phyloP scores from a whole-genome alignment of 306 rosid species.

The Quercus parvula region DNA sequence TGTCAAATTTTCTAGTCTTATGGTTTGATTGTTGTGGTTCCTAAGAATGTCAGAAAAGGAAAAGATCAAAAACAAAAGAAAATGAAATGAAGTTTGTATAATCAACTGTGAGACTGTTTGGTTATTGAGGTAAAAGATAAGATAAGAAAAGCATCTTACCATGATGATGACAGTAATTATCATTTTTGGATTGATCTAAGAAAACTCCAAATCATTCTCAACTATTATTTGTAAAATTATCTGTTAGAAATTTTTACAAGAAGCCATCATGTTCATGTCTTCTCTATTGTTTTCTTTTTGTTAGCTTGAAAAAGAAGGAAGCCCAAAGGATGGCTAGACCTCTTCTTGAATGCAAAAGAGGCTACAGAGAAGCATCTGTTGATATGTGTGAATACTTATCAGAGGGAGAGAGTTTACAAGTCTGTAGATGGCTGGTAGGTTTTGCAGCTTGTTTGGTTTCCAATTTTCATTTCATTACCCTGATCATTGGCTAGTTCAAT shows the following conservation, averaged over 20 bases:
- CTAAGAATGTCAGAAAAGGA: too few relatives aligned
- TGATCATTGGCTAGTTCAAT: constrained; percentile 1
- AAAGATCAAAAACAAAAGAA: too few relatives aligned
- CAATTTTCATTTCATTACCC: neutral
- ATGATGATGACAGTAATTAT: too few relatives aligned
- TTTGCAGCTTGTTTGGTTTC: constrained; percentile 22
- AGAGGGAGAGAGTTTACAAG: constrained; percentile 92
- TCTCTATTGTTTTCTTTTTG: neutral
- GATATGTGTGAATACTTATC: constrained; percentile 96
- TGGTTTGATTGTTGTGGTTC: too few relatives aligned
- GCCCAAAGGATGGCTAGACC: constrained; percentile 64
- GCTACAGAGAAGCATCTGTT: constrained; percentile 87
- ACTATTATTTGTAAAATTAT: neutral
- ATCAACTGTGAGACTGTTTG: too few relatives aligned
- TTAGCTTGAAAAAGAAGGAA: constrained; percentile 79
- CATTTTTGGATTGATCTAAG: neutral
- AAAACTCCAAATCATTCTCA: neutral
- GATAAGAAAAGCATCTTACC: too few relatives aligned
- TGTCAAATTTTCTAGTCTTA: too few relatives aligned
- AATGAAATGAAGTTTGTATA: too few relatives aligned
- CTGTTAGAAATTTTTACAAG: neutral
- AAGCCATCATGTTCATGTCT: neutral
- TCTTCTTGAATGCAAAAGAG: constrained; percentile 75
- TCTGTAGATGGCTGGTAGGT: constrained; percentile 99
- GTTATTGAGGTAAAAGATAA: too few relatives aligned